Evolutionary conservation across 306 rosid species (phyloP).

Genomic region (Potentilla sterilis): DNA sequence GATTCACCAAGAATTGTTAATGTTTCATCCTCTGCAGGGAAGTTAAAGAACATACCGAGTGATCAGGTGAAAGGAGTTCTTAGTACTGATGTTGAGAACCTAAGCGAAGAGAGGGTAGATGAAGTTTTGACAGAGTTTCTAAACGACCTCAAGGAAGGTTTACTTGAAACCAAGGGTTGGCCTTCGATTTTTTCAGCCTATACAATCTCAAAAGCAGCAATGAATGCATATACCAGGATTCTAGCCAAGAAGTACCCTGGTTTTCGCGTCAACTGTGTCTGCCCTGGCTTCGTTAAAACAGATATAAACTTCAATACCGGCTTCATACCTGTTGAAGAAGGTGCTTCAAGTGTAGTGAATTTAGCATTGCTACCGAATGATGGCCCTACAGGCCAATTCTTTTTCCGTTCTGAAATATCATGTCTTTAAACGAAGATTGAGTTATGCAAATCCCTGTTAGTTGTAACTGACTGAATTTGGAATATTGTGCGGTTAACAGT

Average conservation of each 20-base stretch:
- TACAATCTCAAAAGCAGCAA: constrained; percentile 42
- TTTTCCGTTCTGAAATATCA: constrained; percentile 1
- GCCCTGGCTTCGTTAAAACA: constrained; percentile 54
- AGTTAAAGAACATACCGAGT: constrained; percentile 32
- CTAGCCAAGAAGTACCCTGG: constrained; percentile 37
- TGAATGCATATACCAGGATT: constrained; percentile 42
- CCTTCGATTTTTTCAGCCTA: constrained; percentile 27
- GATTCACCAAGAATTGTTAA: constrained; percentile 46
- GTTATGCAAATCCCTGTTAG: too few species aligned
- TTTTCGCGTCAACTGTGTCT: constrained; percentile 41
- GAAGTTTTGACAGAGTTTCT: constrained; percentile 37
- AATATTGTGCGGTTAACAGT: too few species aligned
- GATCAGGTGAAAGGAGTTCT: constrained; percentile 37
- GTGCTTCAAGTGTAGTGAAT: constrained; percentile 44
- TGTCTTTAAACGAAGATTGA: too few species aligned
- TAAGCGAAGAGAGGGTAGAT: constrained; percentile 45
- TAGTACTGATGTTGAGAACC: constrained; percentile 34
- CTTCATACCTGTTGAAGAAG: constrained; percentile 33
- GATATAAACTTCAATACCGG: constrained; percentile 41
- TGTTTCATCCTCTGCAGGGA: constrained; percentile 34
- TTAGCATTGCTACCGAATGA: constrained; percentile 41
- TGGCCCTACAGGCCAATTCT: constrained; percentile 50
- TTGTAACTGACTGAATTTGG: too few species aligned
- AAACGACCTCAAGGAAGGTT: constrained; percentile 37
- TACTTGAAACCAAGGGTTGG: constrained; percentile 45